Evolutionary conservation across 108 stramenopile genomes (phyloP), one percentile per base, ranked within the genome.

Genomic region (Hondaea fermentalgiana): DNA sequence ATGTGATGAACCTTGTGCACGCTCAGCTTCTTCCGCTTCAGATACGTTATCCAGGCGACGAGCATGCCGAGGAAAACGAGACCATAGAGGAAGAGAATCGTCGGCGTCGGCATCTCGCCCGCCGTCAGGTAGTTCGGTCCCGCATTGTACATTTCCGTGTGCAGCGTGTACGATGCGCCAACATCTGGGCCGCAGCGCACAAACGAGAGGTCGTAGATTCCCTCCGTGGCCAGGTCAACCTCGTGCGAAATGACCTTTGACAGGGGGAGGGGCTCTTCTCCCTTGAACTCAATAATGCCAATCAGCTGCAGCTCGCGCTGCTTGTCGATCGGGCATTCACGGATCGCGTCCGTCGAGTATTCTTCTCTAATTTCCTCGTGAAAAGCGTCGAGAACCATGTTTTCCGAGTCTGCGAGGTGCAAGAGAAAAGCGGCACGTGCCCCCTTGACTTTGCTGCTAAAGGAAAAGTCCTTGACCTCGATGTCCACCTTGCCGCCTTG

Each of bases 1-100:
- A 99, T 89, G 88, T 97, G 94, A 90, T 99, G 99, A 64, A 99
- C 96, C 60, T 96, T 94, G 92, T 96, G 96, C 14, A 97, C 95
- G 55, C 72, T 89, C 29, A 53, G 90, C 72, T 57, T 95, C 94
- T 47, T 91, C 90, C 72, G 92, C 88, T 90, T 94, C 35, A 97
- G 94, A 72, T 94, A 93, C 42, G 45, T 64, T 10, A 92, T 71
- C 98, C 98, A 99, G 5, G 95, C 53, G 49, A 92, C 87, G 71
- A 94, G 71, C 58, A 93, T 92, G 55, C 94, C 87, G 4, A 91
- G 89, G 90, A 97, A 98, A 8, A 95, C 87, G 17, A 96, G 47
- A 72, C 92, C 94, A 88, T 96, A 98, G 88, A 93, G 93, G 35
- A 97, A 93, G 89, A 95, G 97, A 72, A 99, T 89, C 53, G 59